phyloP scores from a whole-genome alignment of 1,284 basidiomycete genomes.

The Puccinia polysora region DNA sequence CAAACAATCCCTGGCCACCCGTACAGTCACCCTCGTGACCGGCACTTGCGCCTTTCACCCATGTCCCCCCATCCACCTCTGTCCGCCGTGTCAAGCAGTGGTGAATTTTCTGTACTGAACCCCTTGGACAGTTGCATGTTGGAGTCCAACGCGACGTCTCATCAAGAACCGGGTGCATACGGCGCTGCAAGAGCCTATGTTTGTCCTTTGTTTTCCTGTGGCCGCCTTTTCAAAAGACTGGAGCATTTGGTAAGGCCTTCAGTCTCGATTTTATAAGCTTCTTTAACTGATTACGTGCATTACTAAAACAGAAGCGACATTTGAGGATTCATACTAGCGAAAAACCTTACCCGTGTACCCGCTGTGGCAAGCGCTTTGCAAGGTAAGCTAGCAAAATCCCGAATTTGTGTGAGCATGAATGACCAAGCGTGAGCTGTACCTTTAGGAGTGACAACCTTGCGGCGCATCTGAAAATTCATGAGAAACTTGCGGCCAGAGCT shows the following conservation, averaged over 20 bases:
- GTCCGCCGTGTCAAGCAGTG: constrained; percentile 15
- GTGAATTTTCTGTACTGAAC: constrained; percentile 43
- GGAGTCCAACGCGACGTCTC: neutral
- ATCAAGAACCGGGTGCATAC: constrained; percentile 46
- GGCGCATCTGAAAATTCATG: constrained; percentile 75
- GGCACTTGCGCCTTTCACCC: constrained; percentile 44
- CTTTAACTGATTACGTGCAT: neutral
- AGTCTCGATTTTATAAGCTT: neutral
- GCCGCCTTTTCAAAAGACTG: constrained; percentile 76
- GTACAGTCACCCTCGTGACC: constrained; percentile 46
- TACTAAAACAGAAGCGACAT: constrained; percentile 61
- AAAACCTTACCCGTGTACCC: constrained; percentile 68
- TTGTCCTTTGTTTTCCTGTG: constrained; percentile 74
- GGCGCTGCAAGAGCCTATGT: constrained; percentile 62
- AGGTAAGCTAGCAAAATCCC: constrained; percentile 5
- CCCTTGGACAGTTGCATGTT: constrained; percentile 11
- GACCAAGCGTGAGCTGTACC: neutral
- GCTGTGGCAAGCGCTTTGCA: constrained; percentile 67
- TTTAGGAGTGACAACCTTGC: constrained; percentile 72
- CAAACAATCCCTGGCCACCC: constrained; percentile 10
- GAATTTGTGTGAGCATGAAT: neutral
- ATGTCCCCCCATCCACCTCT: constrained; percentile 14
- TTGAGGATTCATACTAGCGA: constrained; percentile 84
- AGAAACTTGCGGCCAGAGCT: constrained; percentile 48
- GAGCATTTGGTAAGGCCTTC: constrained; percentile 65